Conservation (phyloP, 257 asterid genomes). For the Misopates orontium region DNA sequence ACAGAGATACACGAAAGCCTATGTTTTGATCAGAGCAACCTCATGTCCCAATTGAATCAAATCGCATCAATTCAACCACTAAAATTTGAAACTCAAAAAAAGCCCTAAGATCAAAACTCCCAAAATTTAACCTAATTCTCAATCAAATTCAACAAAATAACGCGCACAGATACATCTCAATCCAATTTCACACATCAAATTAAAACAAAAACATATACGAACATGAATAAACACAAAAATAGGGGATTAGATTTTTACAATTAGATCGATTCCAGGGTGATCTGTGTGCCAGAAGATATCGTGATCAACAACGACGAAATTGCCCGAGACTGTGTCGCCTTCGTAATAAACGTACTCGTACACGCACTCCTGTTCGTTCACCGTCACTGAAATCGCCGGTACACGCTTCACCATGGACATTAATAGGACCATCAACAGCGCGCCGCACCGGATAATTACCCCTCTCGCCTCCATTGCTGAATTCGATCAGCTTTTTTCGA, state of each 20-base stretch:
- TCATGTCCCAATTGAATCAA: too few species aligned
- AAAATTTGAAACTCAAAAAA: background rate
- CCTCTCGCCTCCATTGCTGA: slow-evolving; percentile 27
- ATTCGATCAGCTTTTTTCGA: background rate
- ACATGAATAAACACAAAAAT: background rate
- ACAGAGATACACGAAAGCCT: too few species aligned
- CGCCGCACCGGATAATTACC: slow-evolving; percentile 31
- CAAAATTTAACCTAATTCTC: too few species aligned
- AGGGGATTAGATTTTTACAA: slow-evolving; percentile 33
- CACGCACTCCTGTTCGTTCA: slow-evolving; percentile 69
- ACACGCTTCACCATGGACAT: slow-evolving; percentile 39
- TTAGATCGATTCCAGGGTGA: slow-evolving; percentile 75
- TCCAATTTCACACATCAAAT: background rate
- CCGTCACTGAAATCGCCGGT: slow-evolving; percentile 62
- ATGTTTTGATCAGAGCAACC: too few species aligned
- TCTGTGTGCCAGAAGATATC: slow-evolving; percentile 75
- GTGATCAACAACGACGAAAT: slow-evolving; percentile 78
- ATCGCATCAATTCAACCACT: too few species aligned
- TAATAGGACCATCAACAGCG: slow-evolving; percentile 33
- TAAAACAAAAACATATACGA: background rate
- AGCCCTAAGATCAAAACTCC: too few species aligned
- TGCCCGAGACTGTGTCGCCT: slow-evolving; percentile 79
- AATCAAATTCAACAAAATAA: background rate
- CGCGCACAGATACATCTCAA: background rate
- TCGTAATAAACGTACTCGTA: slow-evolving; percentile 73